Percentiles rank a stretch among this genome's conserved stretches.
These are phyloP conservation scores for Sphagnum tenellum DNA, from an alignment of 225 moss, liverwort and hornwort species.

Conservation along the genomic window DNA sequence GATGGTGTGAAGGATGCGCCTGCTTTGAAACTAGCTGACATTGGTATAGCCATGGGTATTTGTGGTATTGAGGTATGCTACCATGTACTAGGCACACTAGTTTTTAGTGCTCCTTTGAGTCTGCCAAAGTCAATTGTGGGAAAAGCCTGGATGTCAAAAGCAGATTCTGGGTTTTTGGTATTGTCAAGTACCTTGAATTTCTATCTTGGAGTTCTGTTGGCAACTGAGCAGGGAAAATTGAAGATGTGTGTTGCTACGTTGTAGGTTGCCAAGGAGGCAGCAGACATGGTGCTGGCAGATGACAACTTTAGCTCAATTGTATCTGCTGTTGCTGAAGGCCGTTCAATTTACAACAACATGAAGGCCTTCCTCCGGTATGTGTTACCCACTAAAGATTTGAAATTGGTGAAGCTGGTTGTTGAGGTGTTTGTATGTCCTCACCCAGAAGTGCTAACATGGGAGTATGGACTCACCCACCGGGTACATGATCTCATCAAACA, in stretches of 20 bases:
- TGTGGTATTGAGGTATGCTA: slow-evolving; percentile 29
- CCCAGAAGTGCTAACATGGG: too few species aligned
- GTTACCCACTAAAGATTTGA: neutral
- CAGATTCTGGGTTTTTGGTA: too few species aligned
- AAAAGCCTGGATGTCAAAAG: too few species aligned
- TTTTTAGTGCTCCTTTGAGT: slow-evolving; percentile 3
- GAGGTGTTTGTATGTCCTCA: too few species aligned
- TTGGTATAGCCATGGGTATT: slow-evolving; percentile 50
- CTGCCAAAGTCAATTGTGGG: too few species aligned
- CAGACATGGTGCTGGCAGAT: slow-evolving; percentile 36
- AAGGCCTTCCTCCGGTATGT: slow-evolving; percentile 84
- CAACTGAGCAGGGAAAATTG: slow-evolving; percentile 93
- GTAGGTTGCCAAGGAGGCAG: slow-evolving; percentile 19
- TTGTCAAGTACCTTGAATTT: too few species aligned
- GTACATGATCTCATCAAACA: slow-evolving; percentile 30
- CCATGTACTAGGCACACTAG: too few species aligned
- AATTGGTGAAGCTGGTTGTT: neutral
- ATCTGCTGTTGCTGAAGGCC: slow-evolving; percentile 27
- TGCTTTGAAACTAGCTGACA: slow-evolving; percentile 41
- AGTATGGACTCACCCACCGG: slow-evolving; percentile 92
- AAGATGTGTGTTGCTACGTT: slow-evolving; percentile 18
- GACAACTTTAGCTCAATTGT: slow-evolving; percentile 56
- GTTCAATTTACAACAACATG: slow-evolving; percentile 93
- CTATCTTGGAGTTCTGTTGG: slow-evolving; percentile 40
- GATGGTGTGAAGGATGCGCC: slow-evolving; percentile 56